Evolutionary conservation across 495 filamentous ascomycete genomes (phyloP).

Genomic region (Aspergillus saccharolyticus): DNA sequence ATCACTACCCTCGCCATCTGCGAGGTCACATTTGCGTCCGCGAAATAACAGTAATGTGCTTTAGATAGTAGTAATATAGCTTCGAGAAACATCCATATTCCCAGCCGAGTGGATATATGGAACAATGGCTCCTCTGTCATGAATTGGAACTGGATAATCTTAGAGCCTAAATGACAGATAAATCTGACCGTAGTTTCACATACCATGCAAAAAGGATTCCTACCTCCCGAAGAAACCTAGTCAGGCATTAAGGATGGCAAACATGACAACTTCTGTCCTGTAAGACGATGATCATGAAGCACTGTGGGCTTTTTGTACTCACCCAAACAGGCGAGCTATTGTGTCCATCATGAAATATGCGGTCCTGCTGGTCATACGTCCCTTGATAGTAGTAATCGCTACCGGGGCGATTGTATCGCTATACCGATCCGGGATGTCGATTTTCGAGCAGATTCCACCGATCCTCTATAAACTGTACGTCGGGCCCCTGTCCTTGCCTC

Average conservation of each 20-base stretch:
- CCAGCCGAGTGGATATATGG: not conserved
- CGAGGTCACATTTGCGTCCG: too few relatives aligned
- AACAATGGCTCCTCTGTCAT: not conserved
- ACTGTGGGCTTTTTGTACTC: not conserved
- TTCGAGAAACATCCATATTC: not conserved
- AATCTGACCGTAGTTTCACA: not conserved
- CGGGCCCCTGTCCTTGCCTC: not conserved
- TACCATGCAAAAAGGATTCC: not conserved
- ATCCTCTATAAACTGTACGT: not conserved
- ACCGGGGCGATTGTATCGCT: not conserved
- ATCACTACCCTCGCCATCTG: not conserved
- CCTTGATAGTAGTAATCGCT: not conserved
- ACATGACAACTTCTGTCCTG: not conserved
- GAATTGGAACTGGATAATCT: not conserved
- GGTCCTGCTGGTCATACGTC: not conserved
- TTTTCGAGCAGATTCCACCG: not conserved
- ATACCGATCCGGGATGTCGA: not conserved
- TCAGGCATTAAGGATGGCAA: not conserved
- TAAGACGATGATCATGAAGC: not conserved
- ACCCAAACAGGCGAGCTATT: not conserved
- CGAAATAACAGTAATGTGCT: not conserved
- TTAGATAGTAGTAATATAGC: not conserved
- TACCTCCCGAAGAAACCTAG: not conserved
- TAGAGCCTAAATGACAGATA: not conserved
- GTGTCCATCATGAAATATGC: not conserved